Conservation (phyloP, 176 grass and related monocot species). For the Musa beccarii region DNA sequence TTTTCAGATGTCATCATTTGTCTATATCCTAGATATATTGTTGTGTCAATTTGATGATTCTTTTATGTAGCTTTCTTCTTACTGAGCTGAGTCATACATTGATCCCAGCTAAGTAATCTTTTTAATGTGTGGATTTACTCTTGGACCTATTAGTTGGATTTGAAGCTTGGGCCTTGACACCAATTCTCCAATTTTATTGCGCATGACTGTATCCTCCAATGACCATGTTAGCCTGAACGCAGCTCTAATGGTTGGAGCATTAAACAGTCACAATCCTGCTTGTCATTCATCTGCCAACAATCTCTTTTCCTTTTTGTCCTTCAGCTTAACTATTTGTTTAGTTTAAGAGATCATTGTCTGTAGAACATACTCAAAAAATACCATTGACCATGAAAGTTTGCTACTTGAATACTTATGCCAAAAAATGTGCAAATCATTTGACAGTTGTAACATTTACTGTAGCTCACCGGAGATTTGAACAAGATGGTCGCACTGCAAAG, state of each 20-base stretch:
- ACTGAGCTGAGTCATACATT: too few relatives aligned
- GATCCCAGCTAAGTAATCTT: too few relatives aligned
- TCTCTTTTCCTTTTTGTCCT: neutral
- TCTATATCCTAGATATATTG: too few relatives aligned
- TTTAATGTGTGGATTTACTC: too few relatives aligned
- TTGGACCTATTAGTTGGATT: too few relatives aligned
- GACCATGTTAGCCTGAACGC: neutral
- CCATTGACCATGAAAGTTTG: too few relatives aligned
- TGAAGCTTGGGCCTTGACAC: too few relatives aligned
- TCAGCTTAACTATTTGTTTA: neutral
- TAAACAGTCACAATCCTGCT: neutral
- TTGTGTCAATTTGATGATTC: too few relatives aligned
- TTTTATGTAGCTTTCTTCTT: too few relatives aligned
- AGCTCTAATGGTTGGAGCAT: neutral
- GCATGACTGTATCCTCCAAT: neutral
- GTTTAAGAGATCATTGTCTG: neutral
- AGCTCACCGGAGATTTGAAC: constrained; percentile 85
- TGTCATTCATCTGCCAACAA: neutral
- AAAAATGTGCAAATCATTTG: neutral
- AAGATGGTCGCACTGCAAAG: constrained; percentile 94
- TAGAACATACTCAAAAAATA: neutral
- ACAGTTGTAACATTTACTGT: constrained; percentile 23
- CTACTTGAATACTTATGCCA: neutral
- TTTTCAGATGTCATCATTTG: too few relatives aligned
- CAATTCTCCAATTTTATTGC: too few relatives aligned